Evolutionary conservation across 768 basidiomycete species (phyloP).

Genomic region (Piloderma croceum): DNA sequence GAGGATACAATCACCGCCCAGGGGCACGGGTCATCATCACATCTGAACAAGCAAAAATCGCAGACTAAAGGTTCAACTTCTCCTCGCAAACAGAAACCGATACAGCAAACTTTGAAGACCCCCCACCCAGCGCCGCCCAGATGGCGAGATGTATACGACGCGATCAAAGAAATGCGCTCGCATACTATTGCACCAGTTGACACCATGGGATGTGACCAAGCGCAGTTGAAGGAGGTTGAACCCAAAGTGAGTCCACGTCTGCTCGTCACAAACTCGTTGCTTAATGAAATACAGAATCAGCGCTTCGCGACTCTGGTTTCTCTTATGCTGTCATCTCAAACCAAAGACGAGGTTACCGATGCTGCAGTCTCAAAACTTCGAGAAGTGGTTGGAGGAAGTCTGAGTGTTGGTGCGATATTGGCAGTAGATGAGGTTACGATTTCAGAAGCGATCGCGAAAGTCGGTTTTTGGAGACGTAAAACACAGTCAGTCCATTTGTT

Average conservation of each 20-base stretch:
- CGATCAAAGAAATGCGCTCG: conserved; percentile 73
- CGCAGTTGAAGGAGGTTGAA: conserved; percentile 55
- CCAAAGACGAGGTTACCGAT: conserved; percentile 86
- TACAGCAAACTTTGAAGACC: conserved; percentile 46
- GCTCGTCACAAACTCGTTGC: neutral
- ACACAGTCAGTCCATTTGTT: conserved; percentile 51
- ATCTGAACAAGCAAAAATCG: conserved; percentile 7
- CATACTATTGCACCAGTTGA: conserved; percentile 81
- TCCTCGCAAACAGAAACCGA: conserved; percentile 50
- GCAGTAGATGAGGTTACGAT: conserved; percentile 58
- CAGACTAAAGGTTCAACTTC: conserved; percentile 24
- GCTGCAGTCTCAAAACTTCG: conserved; percentile 75
- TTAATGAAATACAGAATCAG: conserved; percentile 48
- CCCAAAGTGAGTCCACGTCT: conserved; percentile 47
- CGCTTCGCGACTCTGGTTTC: conserved; percentile 85
- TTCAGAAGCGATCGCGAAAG: conserved; percentile 74
- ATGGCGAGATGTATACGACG: conserved; percentile 67
- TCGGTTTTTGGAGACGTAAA: conserved; percentile 91
- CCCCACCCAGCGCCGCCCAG: conserved; percentile 63
- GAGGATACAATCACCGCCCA: neutral
- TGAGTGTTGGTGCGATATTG: conserved; percentile 69
- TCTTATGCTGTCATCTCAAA: conserved; percentile 93
- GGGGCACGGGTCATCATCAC: neutral
- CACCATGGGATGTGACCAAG: conserved; percentile 81
- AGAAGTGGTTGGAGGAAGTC: conserved; percentile 65